Evolutionary conservation across 768 basidiomycete species (phyloP).

Genomic region (Pleurotus djamor): DNA sequence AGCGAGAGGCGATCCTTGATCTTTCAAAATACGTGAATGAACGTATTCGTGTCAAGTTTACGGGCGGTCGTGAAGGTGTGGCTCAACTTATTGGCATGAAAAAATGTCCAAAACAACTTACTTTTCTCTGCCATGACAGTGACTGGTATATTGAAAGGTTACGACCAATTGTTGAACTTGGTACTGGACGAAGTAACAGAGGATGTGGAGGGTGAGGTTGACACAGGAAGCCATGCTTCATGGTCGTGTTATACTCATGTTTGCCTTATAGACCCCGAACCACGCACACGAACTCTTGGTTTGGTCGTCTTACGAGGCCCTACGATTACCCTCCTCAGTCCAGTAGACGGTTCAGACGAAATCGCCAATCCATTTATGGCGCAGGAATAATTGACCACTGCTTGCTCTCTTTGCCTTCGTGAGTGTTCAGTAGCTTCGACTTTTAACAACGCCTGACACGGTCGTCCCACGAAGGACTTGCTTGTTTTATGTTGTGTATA

Average conservation of each 20-base stretch:
- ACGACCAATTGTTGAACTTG: constrained; percentile 93
- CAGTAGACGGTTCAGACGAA: constrained; percentile 93
- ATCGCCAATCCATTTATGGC: constrained; percentile 86
- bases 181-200: constrained; percentile 97
- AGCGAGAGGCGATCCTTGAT: constrained; percentile 93
- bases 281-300: constrained; percentile 66
- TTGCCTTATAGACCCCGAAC: constrained; percentile 58
- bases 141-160: constrained; percentile 91
- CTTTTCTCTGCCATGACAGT: constrained; percentile 46
- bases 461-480: no score
- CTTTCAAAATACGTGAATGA: constrained; percentile 93
- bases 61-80: constrained; percentile 97
- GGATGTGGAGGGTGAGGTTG: constrained; percentile 64
- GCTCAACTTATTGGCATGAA: not conserved
- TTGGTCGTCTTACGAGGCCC: constrained; percentile 91
- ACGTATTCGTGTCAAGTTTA: constrained; percentile 93
- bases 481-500: no score
- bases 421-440: no score
- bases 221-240: constrained; percentile 10
- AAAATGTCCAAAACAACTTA: not conserved
- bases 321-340: constrained; percentile 90
- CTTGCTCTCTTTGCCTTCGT: not conserved
- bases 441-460: no score
- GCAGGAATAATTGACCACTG: constrained; percentile 44
- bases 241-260: constrained; percentile 1